A percentile compares a stretch with the other conserved stretches of the same genome.
phyloP scores from a whole-genome alignment of 768 basidiomycete genomes.

The Mycena indigotica region DNA sequence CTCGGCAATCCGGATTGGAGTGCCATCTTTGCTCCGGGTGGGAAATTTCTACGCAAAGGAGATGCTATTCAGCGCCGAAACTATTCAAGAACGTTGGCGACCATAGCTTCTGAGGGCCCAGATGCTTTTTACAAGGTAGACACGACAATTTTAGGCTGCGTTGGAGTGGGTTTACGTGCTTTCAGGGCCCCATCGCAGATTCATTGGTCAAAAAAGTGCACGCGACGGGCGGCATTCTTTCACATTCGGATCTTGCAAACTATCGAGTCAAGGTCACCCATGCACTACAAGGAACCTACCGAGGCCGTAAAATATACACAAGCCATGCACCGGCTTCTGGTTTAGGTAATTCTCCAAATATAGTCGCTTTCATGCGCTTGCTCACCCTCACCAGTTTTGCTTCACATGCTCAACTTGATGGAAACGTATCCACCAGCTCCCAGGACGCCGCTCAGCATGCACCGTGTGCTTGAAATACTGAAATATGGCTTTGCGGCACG shows the following conservation, averaged over 20 bases:
- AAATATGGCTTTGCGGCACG: slow-evolving; percentile 69
- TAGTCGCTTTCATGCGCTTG: background rate
- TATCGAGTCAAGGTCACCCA: slow-evolving; percentile 71
- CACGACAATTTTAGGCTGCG: slow-evolving; percentile 14
- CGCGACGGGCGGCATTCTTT: slow-evolving; percentile 77
- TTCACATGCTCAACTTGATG: slow-evolving; percentile 89
- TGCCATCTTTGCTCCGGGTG: slow-evolving; percentile 80
- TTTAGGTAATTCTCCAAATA: slow-evolving; percentile 46
- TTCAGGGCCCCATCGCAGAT: slow-evolving; percentile 79
- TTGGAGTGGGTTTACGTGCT: slow-evolving; percentile 14
- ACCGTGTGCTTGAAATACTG: slow-evolving; percentile 80
- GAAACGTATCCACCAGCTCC: slow-evolving; percentile 69
- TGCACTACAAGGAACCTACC: slow-evolving; percentile 79
- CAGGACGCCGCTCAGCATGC: slow-evolving; percentile 64
- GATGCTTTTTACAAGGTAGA: slow-evolving; percentile 79
- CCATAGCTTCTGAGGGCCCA: slow-evolving; percentile 75
- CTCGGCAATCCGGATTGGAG: slow-evolving; percentile 72
- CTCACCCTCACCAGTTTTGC: slow-evolving; percentile 50
- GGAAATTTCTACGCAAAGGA: slow-evolving; percentile 70
- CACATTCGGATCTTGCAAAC: slow-evolving; percentile 67
- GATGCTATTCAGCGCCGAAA: slow-evolving; percentile 72
- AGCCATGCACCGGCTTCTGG: slow-evolving; percentile 85
- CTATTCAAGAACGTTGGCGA: slow-evolving; percentile 73
- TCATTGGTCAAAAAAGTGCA: slow-evolving; percentile 72
- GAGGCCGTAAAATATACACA: slow-evolving; percentile 79